Base-by-base conservation (phyloP, 306 rosid species). In the Comarum palustre region DNA sequence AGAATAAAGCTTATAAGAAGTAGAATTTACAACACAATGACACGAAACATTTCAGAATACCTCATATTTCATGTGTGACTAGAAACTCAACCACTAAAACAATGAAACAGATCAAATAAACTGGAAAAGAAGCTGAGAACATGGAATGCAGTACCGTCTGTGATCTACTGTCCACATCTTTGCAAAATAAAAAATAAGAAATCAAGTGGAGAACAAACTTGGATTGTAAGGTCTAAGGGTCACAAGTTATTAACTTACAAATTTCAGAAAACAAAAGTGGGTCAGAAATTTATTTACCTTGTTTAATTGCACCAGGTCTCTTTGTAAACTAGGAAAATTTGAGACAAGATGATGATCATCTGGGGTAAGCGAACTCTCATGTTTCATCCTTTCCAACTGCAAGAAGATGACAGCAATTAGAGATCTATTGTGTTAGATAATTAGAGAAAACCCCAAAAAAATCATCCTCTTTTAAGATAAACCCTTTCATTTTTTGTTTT, bases 371-470 rank as follows among this genome's bases (percentile, higher is more conserved):
- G 80, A 73, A 80, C 90, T 91, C 71, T 95, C 97, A 4, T 86
- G 79, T 81, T 88, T 92, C 96, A 95, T 84, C 79, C 82, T 88
- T 88, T 91, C 96, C 85, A 95, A 83, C 97, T 95, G 90, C 90
- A 79, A 79, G 63, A 60, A 78, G 74, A 78, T 61, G 41, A 72
- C 61, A 82, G 38, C 55, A 67, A 63, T 69, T 46, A 82, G 69
- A 68, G 51, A 60, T 45, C 65, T 8, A 22, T 20, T 17, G 51
- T 47, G 19, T 31, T 34, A 34, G 14, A 52, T 17, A 17, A 50
- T 15, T 12, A n/a, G n/a, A n/a, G n/a, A n/a, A n/a, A n/a, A n/a
- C n/a, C n/a, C n/a, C n/a, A n/a, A n/a, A n/a, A n/a, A n/a, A n/a
- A n/a, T n/a, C n/a, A n/a, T n/a, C n/a, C n/a, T n/a, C n/a, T n/a